These are phyloP conservation scores for Oryza australiensis DNA, from an alignment of 176 grass and related monocot species.

Conservation along the genomic window DNA sequence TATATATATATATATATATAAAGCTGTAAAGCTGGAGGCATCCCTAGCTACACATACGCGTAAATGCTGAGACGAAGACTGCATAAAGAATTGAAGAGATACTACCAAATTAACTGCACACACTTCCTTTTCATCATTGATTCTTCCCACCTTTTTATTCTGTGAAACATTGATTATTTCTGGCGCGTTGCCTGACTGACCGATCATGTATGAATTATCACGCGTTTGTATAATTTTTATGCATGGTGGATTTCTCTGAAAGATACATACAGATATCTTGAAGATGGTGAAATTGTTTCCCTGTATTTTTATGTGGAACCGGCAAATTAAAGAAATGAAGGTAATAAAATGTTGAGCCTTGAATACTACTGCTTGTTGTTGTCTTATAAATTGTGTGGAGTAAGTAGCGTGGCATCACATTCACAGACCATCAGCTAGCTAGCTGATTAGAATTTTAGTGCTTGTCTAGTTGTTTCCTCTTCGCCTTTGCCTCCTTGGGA, in stretches of 20 bases:
- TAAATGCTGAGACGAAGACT: too few relatives aligned
- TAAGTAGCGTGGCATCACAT: background rate
- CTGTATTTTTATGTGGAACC: background rate
- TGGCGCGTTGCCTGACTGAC: background rate
- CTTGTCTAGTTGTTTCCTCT: background rate
- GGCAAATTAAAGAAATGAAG: too few relatives aligned
- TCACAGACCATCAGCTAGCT: background rate
- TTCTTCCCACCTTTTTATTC: background rate
- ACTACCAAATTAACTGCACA: background rate
- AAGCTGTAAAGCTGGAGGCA: too few relatives aligned
- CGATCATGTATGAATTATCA: background rate
- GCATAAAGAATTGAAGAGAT: background rate
- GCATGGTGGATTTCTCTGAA: background rate
- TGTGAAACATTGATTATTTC: background rate
- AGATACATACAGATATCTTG: background rate
- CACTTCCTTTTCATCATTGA: background rate
- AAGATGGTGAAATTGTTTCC: background rate
- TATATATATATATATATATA: too few relatives aligned
- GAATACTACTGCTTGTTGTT: too few relatives aligned
- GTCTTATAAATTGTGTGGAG: too few relatives aligned
- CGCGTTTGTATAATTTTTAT: background rate
- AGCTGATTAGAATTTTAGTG: background rate
- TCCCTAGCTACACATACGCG: too few relatives aligned
- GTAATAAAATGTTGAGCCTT: background rate
- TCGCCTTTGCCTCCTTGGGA: background rate